Evolutionary conservation across 2,329 filamentous ascomycete genomes (phyloP).

Genomic region (Sarocladiaceae sp.): DNA sequence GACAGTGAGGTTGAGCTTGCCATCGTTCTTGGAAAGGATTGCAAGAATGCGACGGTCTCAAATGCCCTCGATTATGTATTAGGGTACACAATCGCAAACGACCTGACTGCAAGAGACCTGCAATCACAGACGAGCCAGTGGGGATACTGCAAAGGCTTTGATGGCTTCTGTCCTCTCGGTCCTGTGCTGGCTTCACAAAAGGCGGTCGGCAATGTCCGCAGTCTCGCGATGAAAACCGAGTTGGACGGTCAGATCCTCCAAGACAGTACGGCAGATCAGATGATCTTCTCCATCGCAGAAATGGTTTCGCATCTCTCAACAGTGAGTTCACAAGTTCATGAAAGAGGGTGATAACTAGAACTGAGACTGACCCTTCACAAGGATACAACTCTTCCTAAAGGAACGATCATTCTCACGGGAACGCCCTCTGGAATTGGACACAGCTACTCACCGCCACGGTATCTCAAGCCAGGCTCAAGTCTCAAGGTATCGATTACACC

Average conservation of each 20-base stretch:
- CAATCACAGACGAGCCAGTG: conserved; percentile 44
- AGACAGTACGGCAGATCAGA: conserved; percentile 15
- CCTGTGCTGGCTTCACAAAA: conserved; percentile 14
- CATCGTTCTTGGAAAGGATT: conserved; percentile 39
- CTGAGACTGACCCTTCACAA: conserved; percentile 8
- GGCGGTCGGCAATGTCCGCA: conserved; percentile 9
- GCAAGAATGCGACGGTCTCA: conserved; percentile 39
- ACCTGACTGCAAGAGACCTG: conserved; percentile 44
- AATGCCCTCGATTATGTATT: conserved; percentile 45
- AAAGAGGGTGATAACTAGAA: not conserved
- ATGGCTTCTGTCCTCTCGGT: conserved; percentile 40
- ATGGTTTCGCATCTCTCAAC: conserved; percentile 18
- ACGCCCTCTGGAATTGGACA: conserved; percentile 19
- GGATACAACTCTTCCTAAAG: conserved; percentile 19
- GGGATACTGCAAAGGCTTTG: conserved; percentile 45
- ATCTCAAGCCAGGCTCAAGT: conserved; percentile 14
- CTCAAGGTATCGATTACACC: conserved; percentile 14
- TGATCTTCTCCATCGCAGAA: conserved; percentile 24
- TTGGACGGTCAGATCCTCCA: conserved; percentile 19
- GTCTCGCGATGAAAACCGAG: conserved; percentile 14
- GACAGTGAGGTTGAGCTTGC: conserved; percentile 47
- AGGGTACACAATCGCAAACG: conserved; percentile 51
- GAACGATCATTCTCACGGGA: conserved; percentile 22
- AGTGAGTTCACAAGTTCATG: conserved; percentile 5
- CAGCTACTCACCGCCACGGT: conserved; percentile 15